A percentile compares a stretch with the other conserved stretches of the same genome.
phyloP scores from a whole-genome alignment of 257 asterid genomes.

The Thymus quinquecostatus region DNA sequence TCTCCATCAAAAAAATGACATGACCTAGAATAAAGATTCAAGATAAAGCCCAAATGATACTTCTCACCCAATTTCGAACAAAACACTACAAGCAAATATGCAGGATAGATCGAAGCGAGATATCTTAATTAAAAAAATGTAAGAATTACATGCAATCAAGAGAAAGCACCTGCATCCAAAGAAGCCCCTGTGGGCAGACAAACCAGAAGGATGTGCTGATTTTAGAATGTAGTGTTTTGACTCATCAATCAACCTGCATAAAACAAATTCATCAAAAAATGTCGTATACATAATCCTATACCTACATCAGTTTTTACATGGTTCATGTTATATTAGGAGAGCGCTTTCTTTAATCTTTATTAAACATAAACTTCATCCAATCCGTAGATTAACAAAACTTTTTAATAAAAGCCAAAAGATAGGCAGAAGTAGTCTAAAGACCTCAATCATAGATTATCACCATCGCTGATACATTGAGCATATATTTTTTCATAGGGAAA shows the following conservation, averaged over 20 bases:
- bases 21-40: too few relatives aligned
- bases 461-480: neutral
- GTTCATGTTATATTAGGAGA: neutral
- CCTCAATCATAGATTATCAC: constrained; percentile 4
- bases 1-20: too few relatives aligned
- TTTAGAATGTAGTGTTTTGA: constrained; percentile 80
- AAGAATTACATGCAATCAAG: constrained; percentile 25
- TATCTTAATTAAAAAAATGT: neutral
- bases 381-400: neutral
- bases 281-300: constrained; percentile 9
- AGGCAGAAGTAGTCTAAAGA: neutral
- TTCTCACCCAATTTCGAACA: too few relatives aligned
- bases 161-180: constrained; percentile 88
- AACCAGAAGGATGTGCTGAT: constrained; percentile 98
- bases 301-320: neutral
- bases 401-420: neutral
- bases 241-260: constrained; percentile 79
- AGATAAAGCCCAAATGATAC: too few relatives aligned
- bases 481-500: constrained; percentile 8
- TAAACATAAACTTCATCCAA: constrained; percentile 17
- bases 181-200: constrained; percentile 94
- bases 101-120: too few relatives aligned
- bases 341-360: neutral
- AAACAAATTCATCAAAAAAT: constrained; percentile 21
- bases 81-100: too few relatives aligned